Evolutionary conservation across 495 filamentous ascomycete genomes (phyloP).

Genomic region (Jackrogersella multiformis): DNA sequence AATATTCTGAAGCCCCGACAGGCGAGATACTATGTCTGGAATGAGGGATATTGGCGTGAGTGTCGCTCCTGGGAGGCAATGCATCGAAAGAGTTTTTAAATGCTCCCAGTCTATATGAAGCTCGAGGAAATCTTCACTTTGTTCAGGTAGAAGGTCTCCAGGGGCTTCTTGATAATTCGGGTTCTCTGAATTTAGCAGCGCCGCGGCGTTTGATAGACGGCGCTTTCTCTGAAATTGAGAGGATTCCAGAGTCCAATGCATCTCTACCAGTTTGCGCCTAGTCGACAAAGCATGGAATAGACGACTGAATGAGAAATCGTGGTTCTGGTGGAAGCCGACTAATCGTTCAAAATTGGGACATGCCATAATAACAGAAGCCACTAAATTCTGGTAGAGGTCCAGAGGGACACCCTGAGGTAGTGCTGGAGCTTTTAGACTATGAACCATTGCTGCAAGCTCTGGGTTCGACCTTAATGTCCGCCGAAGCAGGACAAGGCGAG

Average conservation of each 20-base stretch:
- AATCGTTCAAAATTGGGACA: slow-evolving; percentile 86
- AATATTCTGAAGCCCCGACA: slow-evolving; percentile 77
- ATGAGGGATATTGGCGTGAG: slow-evolving; percentile 73
- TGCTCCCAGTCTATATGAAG: slow-evolving; percentile 76
- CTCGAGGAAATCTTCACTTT: slow-evolving; percentile 73
- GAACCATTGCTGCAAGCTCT: slow-evolving; percentile 75
- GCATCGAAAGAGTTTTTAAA: slow-evolving; percentile 78
- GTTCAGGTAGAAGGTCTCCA: slow-evolving; percentile 66
- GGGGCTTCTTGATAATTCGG: slow-evolving; percentile 49
- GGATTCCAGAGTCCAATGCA: slow-evolving; percentile 75
- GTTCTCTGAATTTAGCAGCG: slow-evolving; percentile 38
- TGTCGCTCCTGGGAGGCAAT: slow-evolving; percentile 69
- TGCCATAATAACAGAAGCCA: slow-evolving; percentile 83
- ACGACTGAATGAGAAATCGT: slow-evolving; percentile 77
- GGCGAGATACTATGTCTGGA: slow-evolving; percentile 67
- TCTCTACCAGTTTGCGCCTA: slow-evolving; percentile 75
- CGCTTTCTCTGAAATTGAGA: slow-evolving; percentile 49
- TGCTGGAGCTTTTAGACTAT: slow-evolving; percentile 76
- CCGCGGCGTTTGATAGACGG: slow-evolving; percentile 40
- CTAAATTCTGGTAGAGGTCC: slow-evolving; percentile 72
- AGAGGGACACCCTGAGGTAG: slow-evolving; percentile 61
- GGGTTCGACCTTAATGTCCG: slow-evolving; percentile 77
- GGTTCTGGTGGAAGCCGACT: slow-evolving; percentile 73
- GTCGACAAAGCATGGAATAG: slow-evolving; percentile 83
- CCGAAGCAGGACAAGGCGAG: slow-evolving; percentile 76